These are phyloP conservation scores for Jatropha curcas DNA, from an alignment of 345 rosid genomes.

Conservation along the genomic window DNA sequence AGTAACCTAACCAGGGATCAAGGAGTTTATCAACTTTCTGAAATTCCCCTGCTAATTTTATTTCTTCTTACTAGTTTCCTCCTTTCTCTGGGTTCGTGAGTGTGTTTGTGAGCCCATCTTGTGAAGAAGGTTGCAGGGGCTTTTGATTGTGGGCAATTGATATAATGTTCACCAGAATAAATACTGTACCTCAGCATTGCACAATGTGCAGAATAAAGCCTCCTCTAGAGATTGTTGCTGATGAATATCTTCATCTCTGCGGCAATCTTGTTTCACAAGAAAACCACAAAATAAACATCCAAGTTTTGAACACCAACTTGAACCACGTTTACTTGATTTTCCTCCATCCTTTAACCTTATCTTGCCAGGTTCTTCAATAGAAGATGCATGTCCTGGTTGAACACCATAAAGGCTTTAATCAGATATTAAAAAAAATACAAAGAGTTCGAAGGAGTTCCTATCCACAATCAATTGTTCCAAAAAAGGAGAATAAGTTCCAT, in stretches of 20 bases:
- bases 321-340: slow-evolving; percentile 37
- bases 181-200: slow-evolving; percentile 74
- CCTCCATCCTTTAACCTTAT: slow-evolving; percentile 40
- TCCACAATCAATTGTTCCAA: background rate
- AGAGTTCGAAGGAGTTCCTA: background rate
- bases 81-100: background rate
- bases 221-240: slow-evolving; percentile 62
- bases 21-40: background rate
- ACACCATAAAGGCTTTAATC: slow-evolving; percentile 6
- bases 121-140: background rate
- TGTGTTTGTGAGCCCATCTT: background rate
- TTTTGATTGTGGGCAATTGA: background rate
- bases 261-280: slow-evolving; percentile 67
- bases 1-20: background rate
- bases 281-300: slow-evolving; percentile 63
- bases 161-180: background rate
- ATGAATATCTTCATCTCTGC: slow-evolving; percentile 51
- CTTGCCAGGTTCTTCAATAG: slow-evolving; percentile 54
- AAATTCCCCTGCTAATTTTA: background rate
- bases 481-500: background rate
- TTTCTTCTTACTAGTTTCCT: background rate
- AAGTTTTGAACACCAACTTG: slow-evolving; percentile 48
- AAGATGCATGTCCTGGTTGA: slow-evolving; percentile 51
- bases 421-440: background rate
- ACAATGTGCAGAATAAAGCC: slow-evolving; percentile 80